A percentile compares a stretch with the other conserved stretches of the same genome.
phyloP scores from a whole-genome alignment of 208 protist genomes.

The Tritrichomonas musculus region DNA sequence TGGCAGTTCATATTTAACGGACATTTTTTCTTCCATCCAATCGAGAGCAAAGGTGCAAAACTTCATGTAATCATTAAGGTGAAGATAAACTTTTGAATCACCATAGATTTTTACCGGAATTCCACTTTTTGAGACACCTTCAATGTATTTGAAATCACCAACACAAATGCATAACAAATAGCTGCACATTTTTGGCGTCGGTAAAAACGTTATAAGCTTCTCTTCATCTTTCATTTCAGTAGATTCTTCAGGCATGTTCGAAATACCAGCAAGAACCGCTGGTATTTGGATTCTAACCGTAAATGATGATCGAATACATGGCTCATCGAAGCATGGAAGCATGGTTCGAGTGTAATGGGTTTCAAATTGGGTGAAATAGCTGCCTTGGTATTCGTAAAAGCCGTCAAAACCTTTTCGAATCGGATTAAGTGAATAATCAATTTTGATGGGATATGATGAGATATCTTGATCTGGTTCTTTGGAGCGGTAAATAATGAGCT shows the following conservation, averaged over 20 bases:
- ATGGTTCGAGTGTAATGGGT: slow-evolving; percentile 36
- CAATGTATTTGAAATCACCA: background rate
- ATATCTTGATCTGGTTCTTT: background rate
- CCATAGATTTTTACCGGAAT: background rate
- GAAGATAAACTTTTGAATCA: too few relatives aligned
- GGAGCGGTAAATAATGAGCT: background rate
- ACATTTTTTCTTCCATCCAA: background rate
- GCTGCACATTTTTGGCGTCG: slow-evolving; percentile 18
- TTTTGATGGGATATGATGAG: background rate
- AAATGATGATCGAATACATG: slow-evolving; percentile 43
- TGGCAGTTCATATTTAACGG: background rate
- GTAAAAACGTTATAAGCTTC: background rate
- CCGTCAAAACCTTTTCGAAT: too few relatives aligned
- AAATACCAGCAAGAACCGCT: background rate
- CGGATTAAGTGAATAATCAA: background rate
- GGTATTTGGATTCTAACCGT: background rate
- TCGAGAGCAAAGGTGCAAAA: background rate
- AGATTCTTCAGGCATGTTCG: slow-evolving; percentile 17
- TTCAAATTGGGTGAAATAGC: slow-evolving; percentile 42
- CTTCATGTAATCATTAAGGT: background rate
- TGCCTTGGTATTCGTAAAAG: background rate
- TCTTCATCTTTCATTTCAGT: background rate
- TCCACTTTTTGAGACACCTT: background rate
- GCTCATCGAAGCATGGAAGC: slow-evolving; percentile 48
- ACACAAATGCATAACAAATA: background rate